phyloP scores from a whole-genome alignment of 2,329 filamentous ascomycete species.

The Ophiostoma angusticollis region DNA sequence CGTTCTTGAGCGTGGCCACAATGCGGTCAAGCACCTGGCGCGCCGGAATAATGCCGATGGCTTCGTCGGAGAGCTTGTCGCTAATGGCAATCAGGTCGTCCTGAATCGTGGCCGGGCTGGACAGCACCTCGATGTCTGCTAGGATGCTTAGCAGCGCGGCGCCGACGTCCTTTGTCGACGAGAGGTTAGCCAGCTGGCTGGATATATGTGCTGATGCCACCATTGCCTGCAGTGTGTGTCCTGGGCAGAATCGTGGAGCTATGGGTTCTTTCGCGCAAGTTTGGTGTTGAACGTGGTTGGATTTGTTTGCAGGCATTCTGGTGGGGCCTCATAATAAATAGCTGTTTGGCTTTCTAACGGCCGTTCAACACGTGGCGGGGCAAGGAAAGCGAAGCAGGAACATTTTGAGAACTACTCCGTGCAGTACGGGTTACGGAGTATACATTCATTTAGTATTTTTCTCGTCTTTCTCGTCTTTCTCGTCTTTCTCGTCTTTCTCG shows the following conservation, averaged over 20 bases:
- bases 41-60: slow-evolving; percentile 19
- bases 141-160: slow-evolving; percentile 16
- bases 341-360: too few relatives aligned
- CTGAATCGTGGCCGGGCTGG: slow-evolving; percentile 11
- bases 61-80: slow-evolving; percentile 14
- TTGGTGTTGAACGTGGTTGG: neutral
- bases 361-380: too few relatives aligned
- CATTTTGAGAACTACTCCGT: too few relatives aligned
- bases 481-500: too few relatives aligned
- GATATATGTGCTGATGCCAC: slow-evolving; percentile 10
- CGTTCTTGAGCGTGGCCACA: slow-evolving; percentile 39
- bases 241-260: neutral
- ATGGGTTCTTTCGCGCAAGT: neutral
- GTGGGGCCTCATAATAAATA: too few relatives aligned
- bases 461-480: too few relatives aligned
- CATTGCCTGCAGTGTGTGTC: neutral
- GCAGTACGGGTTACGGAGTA: too few relatives aligned
- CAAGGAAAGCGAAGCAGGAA: too few relatives aligned
- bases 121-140: slow-evolving; percentile 14
- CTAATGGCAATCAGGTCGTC: slow-evolving; percentile 17
- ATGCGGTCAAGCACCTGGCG: slow-evolving; percentile 17
- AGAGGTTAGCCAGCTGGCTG: slow-evolving; percentile 13
- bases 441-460: too few relatives aligned
- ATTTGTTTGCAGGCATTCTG: too few relatives aligned
- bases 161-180: slow-evolving; percentile 6